Evolutionary conservation across 805 yeast species (phyloP), one percentile per base, ranked within the genome.

Genomic region (Myxozyma nipponensis): DNA sequence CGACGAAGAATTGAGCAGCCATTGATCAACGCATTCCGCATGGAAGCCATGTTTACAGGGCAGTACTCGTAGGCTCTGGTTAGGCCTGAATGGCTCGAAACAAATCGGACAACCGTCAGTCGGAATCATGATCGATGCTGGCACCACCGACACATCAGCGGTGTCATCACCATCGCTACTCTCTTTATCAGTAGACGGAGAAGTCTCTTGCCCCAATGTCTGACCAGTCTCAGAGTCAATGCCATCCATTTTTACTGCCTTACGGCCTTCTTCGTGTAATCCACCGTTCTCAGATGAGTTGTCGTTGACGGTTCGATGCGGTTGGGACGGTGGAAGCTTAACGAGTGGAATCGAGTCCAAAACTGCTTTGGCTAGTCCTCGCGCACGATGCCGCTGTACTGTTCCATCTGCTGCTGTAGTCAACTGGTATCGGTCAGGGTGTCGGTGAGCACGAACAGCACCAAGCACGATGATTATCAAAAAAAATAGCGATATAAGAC

Each of bases 31-130:
- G 65, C 95, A 86, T 4, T 75, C 81, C 9, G 84, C 76, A 62
- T 86, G 95, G 75, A 83, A 86, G 5, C 82, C 88, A 68, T 86
- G 95, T 7, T 87, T 86, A 69, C 95, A 86, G 9, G 87, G 77
- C 39, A 86, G 71, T 0, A 88, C 88, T 49, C 95, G 75, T 1
- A 71, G 63, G 4, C 66, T 61, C 43, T 86, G 91, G 9, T 79
- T 83, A 42, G 77, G 75, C 52, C 78, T 81, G 50, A 83, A 77
- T 6, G 71, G 67, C 39, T 86, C 95, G 45, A 86, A 75, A 67
- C 95, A 86, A 55, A 86, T 85, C 10, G 93, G 88, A 72, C 95
- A 86, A 1, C 74, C 64, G 3, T 85, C 51, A 35, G 42, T 38
- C 13, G 47, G 47, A 23, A 52, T 39, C 53, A 52, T 52, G 23